Base-by-base conservation (phyloP, 1,139 yeast species). In the Taphrina pruni region DNA sequence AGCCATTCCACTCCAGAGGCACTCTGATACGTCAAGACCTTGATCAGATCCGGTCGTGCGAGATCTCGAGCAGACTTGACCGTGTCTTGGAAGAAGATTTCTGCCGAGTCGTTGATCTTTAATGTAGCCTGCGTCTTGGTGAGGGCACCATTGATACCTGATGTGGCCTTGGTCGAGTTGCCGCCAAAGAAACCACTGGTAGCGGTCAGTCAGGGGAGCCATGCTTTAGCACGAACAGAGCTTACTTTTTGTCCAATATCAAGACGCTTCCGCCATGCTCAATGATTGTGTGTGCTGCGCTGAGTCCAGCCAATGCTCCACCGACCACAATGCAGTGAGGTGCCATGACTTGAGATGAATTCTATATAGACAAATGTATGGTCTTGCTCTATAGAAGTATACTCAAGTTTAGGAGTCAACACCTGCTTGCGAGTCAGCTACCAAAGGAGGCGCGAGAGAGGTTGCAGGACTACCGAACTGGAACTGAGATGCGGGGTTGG, bases 61-160 rank as follows among this genome's bases (percentile, higher is more conserved):
- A 85, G 76, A 65, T 84, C 85, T 73, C 87, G 85, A 12, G 91
- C 89, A 4, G 94, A 86, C 61, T 81, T 83, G 66, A 86, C 77
- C 0, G 94, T 86, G 75, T 89, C 93, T n/a, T 84, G 79, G 72
- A 85, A 84, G 75, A 89, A 89, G 69, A 81, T 80, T 46, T 85
- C 85, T 1, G 84, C 84, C 1, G 87, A 80, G 75, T 89, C 96
- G 26, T 77, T 75, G 55, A 88, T 83, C 5, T 81, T 76, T 52
- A 83, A 78, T 36, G 79, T 75, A 60, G 81, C 79, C 76, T 90
- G 94, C 0, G 91, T 84, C 21, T 84, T 76, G 0, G 95, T 87
- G 48, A 83, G 80, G 0, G 90, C 87, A 21, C 94, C 96, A 77
- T 88, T 89, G 74, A 90, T 89, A 35, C 96, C 96, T 26, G 90